Percentiles rank a stretch among this genome's conserved stretches.
Conservation (phyloP, 352 stramenopile species). For the Globisporangium nunn region DNA sequence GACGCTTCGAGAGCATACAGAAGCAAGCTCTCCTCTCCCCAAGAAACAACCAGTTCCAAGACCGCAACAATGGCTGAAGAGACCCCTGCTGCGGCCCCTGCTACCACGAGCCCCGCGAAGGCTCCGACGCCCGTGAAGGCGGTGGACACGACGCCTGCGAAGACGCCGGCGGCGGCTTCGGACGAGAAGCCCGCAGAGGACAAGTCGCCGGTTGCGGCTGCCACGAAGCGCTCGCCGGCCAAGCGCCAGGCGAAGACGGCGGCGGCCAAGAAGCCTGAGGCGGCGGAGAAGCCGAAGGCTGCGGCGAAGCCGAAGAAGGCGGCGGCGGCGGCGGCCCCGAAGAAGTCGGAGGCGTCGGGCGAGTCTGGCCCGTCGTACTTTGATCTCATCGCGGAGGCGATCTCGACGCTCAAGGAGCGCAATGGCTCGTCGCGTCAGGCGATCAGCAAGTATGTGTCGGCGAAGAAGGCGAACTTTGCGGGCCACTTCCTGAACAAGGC, state of each 20-base stretch:
- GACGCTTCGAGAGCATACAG: conserved; percentile 13
- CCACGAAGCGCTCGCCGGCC: conserved; percentile 40
- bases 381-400: conserved; percentile 87
- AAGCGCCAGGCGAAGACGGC: conserved; percentile 63
- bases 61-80: conserved; percentile 13
- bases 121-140: conserved; percentile 18
- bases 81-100: conserved; percentile 6
- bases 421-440: conserved; percentile 88
- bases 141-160: conserved; percentile 12
- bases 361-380: conserved; percentile 74
- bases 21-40: background rate
- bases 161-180: background rate
- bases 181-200: conserved; percentile 6
- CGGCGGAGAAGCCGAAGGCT: conserved; percentile 9
- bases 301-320: conserved; percentile 27
- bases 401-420: conserved; percentile 89
- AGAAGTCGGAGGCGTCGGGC: conserved; percentile 6
- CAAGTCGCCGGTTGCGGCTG: conserved; percentile 11
- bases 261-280: conserved; percentile 41
- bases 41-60: background rate
- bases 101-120: conserved; percentile 21
- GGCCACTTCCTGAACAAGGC: conserved; percentile 86
- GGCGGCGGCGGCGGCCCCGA: conserved; percentile 18
- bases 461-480: conserved; percentile 77
- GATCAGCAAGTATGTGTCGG: conserved; percentile 88